These are phyloP conservation scores for Ceriops tagal DNA, from an alignment of 345 rosid genomes.

Conservation along the genomic window DNA sequence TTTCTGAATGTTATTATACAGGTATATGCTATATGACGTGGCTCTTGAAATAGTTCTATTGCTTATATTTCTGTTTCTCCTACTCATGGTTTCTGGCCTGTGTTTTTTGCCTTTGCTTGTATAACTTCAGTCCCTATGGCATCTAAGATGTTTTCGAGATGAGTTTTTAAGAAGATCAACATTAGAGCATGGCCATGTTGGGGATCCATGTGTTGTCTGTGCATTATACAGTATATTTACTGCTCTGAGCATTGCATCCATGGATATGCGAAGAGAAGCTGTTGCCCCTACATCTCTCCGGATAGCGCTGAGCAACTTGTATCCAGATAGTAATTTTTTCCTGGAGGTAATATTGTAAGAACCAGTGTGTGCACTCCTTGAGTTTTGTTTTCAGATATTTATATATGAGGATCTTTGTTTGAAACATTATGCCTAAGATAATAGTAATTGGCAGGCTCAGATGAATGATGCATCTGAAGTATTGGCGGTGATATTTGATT, in stretches of 20 bases:
- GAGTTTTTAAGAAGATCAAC: conserved; percentile 74
- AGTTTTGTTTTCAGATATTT: no score
- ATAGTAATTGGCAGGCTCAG: conserved; percentile 63
- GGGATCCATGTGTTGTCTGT: conserved; percentile 94
- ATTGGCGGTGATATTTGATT: conserved; percentile 74
- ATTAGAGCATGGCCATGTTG: conserved; percentile 76
- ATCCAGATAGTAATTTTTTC: conserved; percentile 85
- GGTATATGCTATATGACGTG: conserved; percentile 32
- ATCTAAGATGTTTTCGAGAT: conserved; percentile 68
- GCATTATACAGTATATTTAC: conserved; percentile 66
- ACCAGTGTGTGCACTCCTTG: no score
- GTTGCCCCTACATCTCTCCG: conserved; percentile 86
- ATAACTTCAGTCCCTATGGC: conserved; percentile 83
- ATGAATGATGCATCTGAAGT: conserved; percentile 99
- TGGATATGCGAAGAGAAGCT: conserved; percentile 56
- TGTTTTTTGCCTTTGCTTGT: conserved; percentile 12
- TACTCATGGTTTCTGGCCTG: conserved; percentile 11
- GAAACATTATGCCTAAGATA: conserved; percentile 14
- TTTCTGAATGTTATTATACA: conserved; percentile 96
- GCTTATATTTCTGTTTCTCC: no score
- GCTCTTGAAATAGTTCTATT: no score
- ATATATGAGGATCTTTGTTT: no score
- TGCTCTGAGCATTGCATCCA: conserved; percentile 58
- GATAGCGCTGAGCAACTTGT: conserved; percentile 82
- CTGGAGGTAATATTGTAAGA: conserved; percentile 61